Conservation (phyloP, 495 filamentous ascomycete genomes). For the Tetracladium marchalianum region DNA sequence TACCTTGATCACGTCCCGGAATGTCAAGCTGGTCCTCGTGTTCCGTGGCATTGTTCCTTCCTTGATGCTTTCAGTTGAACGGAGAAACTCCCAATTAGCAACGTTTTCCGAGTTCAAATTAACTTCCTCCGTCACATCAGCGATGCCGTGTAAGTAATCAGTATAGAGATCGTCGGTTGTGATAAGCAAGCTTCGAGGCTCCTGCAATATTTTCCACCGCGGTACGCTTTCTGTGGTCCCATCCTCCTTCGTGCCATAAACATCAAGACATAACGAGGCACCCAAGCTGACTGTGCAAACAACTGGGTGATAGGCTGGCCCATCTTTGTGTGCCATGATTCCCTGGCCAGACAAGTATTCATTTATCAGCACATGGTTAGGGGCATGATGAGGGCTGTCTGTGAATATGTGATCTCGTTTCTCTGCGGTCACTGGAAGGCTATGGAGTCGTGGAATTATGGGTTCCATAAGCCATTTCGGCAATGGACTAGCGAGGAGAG, state of each 20-base stretch:
- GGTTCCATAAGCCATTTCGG: slow-evolving; percentile 69
- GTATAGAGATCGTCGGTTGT: slow-evolving; percentile 60
- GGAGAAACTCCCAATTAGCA: slow-evolving; percentile 75
- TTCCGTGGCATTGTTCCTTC: slow-evolving; percentile 49
- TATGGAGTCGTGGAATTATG: slow-evolving; percentile 56
- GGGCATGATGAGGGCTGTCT: slow-evolving; percentile 57
- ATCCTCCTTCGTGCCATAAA: slow-evolving; percentile 56
- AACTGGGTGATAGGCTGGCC: slow-evolving; percentile 71
- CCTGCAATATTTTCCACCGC: slow-evolving; percentile 69
- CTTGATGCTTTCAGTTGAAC: slow-evolving; percentile 44
- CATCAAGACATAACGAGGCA: slow-evolving; percentile 63
- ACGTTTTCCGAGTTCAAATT: slow-evolving; percentile 51
- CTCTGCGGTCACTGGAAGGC: slow-evolving; percentile 26
- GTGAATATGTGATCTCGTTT: slow-evolving; percentile 46
- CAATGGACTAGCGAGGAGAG: slow-evolving; percentile 63
- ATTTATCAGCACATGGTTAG: slow-evolving; percentile 92
- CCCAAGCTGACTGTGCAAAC: slow-evolving; percentile 88
- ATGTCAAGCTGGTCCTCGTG: slow-evolving; percentile 79
- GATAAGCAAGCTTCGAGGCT: slow-evolving; percentile 72
- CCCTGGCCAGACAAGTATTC: slow-evolving; percentile 83
- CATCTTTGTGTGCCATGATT: slow-evolving; percentile 96
- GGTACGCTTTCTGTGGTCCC: slow-evolving; percentile 35
- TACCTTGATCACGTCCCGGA: slow-evolving; percentile 85
- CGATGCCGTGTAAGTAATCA: slow-evolving; percentile 69
- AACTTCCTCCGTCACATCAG: slow-evolving; percentile 47